Evolutionary conservation across 1,284 basidiomycete genomes (phyloP).

Genomic region (Coniferiporia sulphurascens): DNA sequence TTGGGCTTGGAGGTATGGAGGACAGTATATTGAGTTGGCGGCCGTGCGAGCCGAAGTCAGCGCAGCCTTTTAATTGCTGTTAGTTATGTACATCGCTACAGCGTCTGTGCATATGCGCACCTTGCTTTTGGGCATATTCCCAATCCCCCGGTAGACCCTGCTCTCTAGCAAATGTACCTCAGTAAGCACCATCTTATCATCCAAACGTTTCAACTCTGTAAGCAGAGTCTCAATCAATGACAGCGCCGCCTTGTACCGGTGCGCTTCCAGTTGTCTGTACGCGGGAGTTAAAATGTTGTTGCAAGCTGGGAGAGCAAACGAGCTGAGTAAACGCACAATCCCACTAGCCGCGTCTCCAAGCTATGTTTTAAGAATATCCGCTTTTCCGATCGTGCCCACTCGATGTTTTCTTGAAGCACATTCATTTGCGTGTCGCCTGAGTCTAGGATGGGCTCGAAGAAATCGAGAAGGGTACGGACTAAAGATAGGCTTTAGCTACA

Average conservation of each 20-base stretch:
- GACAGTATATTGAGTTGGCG: slow-evolving; percentile 97
- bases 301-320: not conserved
- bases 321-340: slow-evolving; percentile 49
- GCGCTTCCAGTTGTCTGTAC: slow-evolving; percentile 68
- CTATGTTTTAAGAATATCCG: slow-evolving; percentile 95
- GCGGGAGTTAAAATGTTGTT: not conserved
- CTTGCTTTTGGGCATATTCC: slow-evolving; percentile 94
- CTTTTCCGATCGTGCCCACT: slow-evolving; percentile 91
- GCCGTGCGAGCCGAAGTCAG: slow-evolving; percentile 91
- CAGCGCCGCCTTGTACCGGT: slow-evolving; percentile 78
- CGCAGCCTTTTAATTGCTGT: slow-evolving; percentile 60
- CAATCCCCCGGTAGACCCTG: slow-evolving; percentile 84
- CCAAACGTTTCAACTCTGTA: slow-evolving; percentile 86
- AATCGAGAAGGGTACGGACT: slow-evolving; percentile 92
- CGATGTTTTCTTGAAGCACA: slow-evolving; percentile 86
- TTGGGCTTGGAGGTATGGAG: slow-evolving; percentile 86
- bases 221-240: slow-evolving; percentile 81
- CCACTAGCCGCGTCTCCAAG: slow-evolving; percentile 86
- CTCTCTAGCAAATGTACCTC: slow-evolving; percentile 95
- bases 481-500: not conserved
- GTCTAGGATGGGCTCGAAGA: slow-evolving; percentile 76
- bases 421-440: slow-evolving; percentile 80
- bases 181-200: slow-evolving; percentile 97
- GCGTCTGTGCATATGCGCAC: slow-evolving; percentile 32
- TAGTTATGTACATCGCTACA: not conserved